Percentiles rank a stretch among this genome's conserved stretches.
These are phyloP conservation scores for Solanum appendiculatum DNA, from an alignment of 257 asterid genomes.

Conservation along the genomic window DNA sequence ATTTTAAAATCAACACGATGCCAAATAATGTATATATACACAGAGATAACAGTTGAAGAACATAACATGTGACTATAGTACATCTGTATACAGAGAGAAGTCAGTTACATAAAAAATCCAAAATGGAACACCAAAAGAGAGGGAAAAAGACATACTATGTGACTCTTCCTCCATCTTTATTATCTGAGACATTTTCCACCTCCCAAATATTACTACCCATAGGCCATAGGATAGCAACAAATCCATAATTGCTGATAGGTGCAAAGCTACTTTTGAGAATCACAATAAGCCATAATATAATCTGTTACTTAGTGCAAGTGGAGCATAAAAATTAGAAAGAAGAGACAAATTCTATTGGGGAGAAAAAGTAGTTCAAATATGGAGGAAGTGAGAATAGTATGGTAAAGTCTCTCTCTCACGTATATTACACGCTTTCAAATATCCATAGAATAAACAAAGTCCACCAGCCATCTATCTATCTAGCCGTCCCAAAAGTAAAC, in stretches of 20 bases:
- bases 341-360: neutral
- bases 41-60: conserved; percentile 8
- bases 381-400: neutral
- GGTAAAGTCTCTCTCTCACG: conserved; percentile 13
- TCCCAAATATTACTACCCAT: neutral
- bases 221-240: neutral
- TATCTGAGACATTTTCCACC: neutral
- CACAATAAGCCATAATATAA: neutral
- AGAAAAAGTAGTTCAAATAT: neutral
- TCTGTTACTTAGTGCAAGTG: conserved; percentile 17
- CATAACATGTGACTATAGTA: conserved; percentile 41
- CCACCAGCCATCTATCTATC: conserved; percentile 32
- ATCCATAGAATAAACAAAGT: conserved; percentile 29
- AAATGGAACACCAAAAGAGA: neutral
- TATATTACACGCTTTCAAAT: conserved; percentile 30
- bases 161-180: neutral
- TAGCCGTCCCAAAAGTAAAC: conserved; percentile 91
- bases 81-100: conserved; percentile 21
- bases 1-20: conserved; percentile 6
- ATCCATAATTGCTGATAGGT: neutral
- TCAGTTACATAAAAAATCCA: conserved; percentile 18
- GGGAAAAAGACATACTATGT: neutral
- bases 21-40: neutral
- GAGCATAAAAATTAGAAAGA: neutral
- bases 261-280: neutral